Evolutionary conservation across 2,329 filamentous ascomycete species (phyloP), one percentile per base, ranked within the genome.

Genomic region (Huntiella bhutanensis): DNA sequence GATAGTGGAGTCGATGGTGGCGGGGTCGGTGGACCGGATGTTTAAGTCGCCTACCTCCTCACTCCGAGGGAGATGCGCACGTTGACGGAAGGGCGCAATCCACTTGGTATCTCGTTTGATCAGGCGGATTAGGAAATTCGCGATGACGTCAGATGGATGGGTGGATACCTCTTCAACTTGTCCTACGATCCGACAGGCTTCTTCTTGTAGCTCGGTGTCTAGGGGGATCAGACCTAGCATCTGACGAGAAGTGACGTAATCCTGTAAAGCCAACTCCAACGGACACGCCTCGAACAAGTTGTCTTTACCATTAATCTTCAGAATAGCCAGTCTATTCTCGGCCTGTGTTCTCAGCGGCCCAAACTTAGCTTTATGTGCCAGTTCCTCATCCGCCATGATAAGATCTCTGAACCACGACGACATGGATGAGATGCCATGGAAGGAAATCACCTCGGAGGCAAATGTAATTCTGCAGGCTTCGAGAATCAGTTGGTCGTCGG

Each of bases 391-490:
- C 28, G 64, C 66, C 61, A 77, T 64, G 46, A 78, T 59, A 6
- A 78, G 57, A 54, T 78, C 74, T 51, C 70, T 67, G 45, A 79
- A 64, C 75, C 75, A 79, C 2, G 64, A 64, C 22, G 58, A 56
- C 17, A 62, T 60, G 3, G 60, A 59, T 1, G 58, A 60, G 36
- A 61, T 59, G 1, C 58, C 59, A 16, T 61, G 61, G 12, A 60
- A 57, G 3, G 64, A 68, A 38, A 64, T 54, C 43, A 65, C 58
- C 53, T 77, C 72, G 15, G 69, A 63, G 4, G 67, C 71, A 51
- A 69, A 71, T 52, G 77, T 64, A 51, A 77, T 68, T 49, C 68
- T 65, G 42, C 70, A 73, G n/a, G 71, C 72, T 56, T 77, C 71
- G n/a, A 66, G 55, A 49, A 70, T 67, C 46, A 77, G 57, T 43